These are phyloP conservation scores for Gossypioides kirkii DNA, from an alignment of 345 rosid species.

Conservation along the genomic window DNA sequence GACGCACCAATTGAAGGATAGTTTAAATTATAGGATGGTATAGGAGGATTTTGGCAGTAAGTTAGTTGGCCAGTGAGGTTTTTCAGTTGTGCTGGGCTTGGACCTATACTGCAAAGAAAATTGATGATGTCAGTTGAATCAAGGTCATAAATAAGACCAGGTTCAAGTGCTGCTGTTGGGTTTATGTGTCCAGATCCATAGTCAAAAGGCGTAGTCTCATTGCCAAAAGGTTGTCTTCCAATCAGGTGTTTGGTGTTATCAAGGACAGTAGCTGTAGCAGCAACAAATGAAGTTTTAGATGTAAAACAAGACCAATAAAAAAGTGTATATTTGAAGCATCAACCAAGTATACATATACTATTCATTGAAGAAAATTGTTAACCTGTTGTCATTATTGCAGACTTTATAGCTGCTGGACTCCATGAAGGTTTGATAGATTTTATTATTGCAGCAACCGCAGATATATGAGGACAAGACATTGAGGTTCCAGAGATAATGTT, in stretches of 20 bases:
- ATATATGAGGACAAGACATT: slow-evolving; percentile 50
- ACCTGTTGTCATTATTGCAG: slow-evolving; percentile 62
- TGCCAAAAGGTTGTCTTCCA: slow-evolving; percentile 35
- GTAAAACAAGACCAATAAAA: not conserved
- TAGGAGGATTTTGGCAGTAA: slow-evolving; percentile 25
- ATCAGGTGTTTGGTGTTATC: slow-evolving; percentile 31
- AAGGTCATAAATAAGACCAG: slow-evolving; percentile 42
- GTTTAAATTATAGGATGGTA: slow-evolving; percentile 35
- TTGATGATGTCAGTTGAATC: slow-evolving; percentile 26
- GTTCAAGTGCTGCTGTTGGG: slow-evolving; percentile 34
- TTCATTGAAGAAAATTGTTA: slow-evolving; percentile 9
- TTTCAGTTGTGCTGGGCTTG: slow-evolving; percentile 36
- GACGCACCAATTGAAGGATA: slow-evolving; percentile 47
- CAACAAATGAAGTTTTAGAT: slow-evolving; percentile 1
- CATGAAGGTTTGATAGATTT: slow-evolving; percentile 41
- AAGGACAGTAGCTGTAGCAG: slow-evolving; percentile 27
- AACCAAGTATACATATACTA: not conserved
- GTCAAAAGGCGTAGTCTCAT: slow-evolving; percentile 42
- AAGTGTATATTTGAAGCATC: not conserved
- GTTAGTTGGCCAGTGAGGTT: slow-evolving; percentile 37
- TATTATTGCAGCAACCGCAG: slow-evolving; percentile 41
- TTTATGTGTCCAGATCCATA: slow-evolving; percentile 55
- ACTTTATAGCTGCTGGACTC: slow-evolving; percentile 51
- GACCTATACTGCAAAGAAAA: slow-evolving; percentile 48
- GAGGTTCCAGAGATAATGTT: slow-evolving; percentile 48